Conservation (phyloP, 2,329 filamentous ascomycete species). For the Dryadomyces quercus-mongolicae region DNA sequence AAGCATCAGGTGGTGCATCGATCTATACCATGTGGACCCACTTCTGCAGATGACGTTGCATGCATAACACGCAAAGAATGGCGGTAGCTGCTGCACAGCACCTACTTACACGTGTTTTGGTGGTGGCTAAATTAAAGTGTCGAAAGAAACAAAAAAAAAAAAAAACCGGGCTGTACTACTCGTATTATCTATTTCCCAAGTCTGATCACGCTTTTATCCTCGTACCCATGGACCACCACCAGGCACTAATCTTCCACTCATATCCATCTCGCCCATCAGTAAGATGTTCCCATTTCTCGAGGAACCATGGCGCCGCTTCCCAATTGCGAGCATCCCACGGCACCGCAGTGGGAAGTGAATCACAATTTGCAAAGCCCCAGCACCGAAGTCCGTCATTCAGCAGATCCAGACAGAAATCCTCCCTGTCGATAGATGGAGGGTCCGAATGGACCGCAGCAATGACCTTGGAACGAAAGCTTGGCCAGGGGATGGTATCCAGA, state of each 20-base stretch:
- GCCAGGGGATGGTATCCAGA: slow-evolving; percentile 6
- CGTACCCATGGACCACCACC: neutral
- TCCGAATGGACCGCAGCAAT: slow-evolving; percentile 1
- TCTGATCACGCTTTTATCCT: neutral
- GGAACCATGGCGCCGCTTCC: slow-evolving; percentile 17
- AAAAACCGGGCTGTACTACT: too few species aligned
- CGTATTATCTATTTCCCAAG: too few species aligned
- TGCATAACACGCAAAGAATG: too few species aligned
- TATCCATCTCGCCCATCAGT: neutral
- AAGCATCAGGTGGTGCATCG: too few species aligned
- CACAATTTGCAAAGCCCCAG: slow-evolving; percentile 2
- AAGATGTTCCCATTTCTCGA: slow-evolving; percentile 14
- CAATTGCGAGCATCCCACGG: slow-evolving; percentile 23
- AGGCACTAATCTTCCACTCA: neutral
- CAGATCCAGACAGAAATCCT: slow-evolving; percentile 7
- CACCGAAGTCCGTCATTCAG: slow-evolving; percentile 5
- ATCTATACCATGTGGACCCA: too few species aligned
- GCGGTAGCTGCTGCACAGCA: too few species aligned
- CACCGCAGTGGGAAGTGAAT: neutral
- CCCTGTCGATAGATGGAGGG: slow-evolving; percentile 4
- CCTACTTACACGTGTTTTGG: too few species aligned
- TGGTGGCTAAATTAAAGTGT: too few species aligned
- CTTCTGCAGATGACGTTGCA: too few species aligned
- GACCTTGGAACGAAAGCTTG: slow-evolving; percentile 3
- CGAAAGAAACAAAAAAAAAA: too few species aligned